phyloP scores from a whole-genome alignment of 1,284 basidiomycete species.

The Vanrija sp. region DNA sequence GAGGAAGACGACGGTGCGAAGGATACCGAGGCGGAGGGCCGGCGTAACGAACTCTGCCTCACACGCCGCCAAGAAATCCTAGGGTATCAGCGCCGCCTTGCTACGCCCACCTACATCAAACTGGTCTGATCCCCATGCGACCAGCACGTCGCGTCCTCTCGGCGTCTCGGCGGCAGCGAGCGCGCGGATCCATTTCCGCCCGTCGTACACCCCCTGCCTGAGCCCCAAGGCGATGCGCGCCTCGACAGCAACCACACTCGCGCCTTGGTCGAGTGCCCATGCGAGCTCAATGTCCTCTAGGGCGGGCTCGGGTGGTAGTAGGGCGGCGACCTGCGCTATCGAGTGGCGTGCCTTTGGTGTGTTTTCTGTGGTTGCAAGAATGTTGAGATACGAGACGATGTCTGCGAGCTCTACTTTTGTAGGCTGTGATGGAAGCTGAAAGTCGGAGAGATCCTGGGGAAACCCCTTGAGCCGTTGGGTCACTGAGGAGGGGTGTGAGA shows the following conservation, averaged over 20 bases:
- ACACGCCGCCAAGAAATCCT: constrained; percentile 17
- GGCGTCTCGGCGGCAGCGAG: not conserved
- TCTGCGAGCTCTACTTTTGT: constrained; percentile 1
- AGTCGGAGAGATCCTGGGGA: constrained; percentile 13
- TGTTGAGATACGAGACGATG: constrained; percentile 5
- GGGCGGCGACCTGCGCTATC: constrained; percentile 8
- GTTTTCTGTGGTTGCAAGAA: not conserved
- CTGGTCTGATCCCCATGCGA: constrained; percentile 16
- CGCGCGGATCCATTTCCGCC: constrained; percentile 4
- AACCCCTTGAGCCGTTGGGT: constrained; percentile 14
- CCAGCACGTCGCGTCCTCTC: constrained; percentile 4
- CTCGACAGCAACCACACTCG: not conserved
- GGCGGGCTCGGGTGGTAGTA: constrained; percentile 2
- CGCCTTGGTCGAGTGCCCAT: constrained; percentile 7
- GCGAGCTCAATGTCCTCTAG: constrained; percentile 5
- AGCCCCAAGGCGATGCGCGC: constrained; percentile 1
- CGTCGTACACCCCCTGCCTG: constrained; percentile 5
- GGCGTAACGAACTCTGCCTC: constrained; percentile 13
- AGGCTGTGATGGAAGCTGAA: not conserved
- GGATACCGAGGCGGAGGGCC: constrained; percentile 18
- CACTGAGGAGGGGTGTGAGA: not conserved
- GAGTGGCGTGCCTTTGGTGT: constrained; percentile 14
- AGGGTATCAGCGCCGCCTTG: not conserved
- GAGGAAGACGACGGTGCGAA: constrained; percentile 26
- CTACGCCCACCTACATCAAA: constrained; percentile 15